Conservation (phyloP, 108 stramenopile genomes). For the Skeletonema costatum region DNA sequence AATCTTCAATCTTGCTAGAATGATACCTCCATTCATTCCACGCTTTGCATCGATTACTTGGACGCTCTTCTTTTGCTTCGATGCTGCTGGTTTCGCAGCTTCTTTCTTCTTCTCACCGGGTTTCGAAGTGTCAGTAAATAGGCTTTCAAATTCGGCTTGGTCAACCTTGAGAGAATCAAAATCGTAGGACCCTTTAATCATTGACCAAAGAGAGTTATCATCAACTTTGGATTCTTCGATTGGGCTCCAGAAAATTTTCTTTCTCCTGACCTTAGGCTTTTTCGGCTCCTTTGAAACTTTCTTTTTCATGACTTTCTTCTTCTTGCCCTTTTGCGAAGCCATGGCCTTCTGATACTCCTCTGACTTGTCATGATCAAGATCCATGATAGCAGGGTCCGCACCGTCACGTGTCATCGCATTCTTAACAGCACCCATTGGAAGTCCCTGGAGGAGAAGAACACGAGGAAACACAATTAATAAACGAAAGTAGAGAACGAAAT, state of each 20-base stretch:
- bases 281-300: conserved; percentile 24
- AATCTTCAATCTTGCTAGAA: conserved; percentile 77
- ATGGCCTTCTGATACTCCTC: conserved; percentile 56
- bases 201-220: conserved; percentile 86
- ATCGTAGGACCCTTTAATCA: conserved; percentile 65
- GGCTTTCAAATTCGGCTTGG: conserved; percentile 84
- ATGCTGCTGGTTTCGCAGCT: conserved; percentile 28
- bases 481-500: background rate
- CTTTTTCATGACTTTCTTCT: conserved; percentile 38
- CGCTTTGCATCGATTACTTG: conserved; percentile 91
- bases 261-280: conserved; percentile 75
- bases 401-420: conserved; percentile 72
- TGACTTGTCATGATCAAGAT: conserved; percentile 75
- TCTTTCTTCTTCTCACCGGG: conserved; percentile 68
- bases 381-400: conserved; percentile 65
- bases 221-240: conserved; percentile 79
- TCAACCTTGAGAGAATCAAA: conserved; percentile 80
- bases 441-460: conserved; percentile 32
- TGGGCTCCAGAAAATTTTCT: conserved; percentile 92
- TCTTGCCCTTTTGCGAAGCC: conserved; percentile 22
- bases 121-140: conserved; percentile 84
- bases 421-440: conserved; percentile 74
- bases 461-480: background rate
- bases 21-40: conserved; percentile 92
- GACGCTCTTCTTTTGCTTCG: conserved; percentile 77